These are phyloP conservation scores for Trapa bicornis DNA, from an alignment of 345 rosid species.

Conservation along the genomic window DNA sequence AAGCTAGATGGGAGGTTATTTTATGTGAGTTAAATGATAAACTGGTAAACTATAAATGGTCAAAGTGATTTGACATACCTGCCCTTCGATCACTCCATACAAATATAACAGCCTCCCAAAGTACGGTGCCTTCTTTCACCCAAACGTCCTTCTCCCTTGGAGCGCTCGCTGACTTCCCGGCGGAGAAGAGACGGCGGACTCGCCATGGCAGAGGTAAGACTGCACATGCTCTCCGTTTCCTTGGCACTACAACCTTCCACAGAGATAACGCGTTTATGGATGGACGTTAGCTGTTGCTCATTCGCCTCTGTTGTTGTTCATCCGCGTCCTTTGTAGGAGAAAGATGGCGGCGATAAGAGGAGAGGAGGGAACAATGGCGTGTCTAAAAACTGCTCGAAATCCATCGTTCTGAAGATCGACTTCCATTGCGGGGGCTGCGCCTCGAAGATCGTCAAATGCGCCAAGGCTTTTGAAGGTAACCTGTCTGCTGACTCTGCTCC, in stretches of 20 bases:
- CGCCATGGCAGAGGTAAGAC: slow-evolving; percentile 13
- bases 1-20: slow-evolving; percentile 26
- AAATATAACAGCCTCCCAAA: neutral
- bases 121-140: neutral
- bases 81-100: neutral
- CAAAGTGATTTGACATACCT: neutral
- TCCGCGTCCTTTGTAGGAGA: neutral
- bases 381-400: slow-evolving; percentile 6
- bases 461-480: slow-evolving; percentile 24
- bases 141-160: too few species aligned
- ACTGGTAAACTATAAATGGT: too few species aligned
- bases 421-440: slow-evolving; percentile 39
- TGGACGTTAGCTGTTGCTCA: neutral
- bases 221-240: neutral
- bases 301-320: neutral
- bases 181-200: neutral
- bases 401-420: slow-evolving; percentile 24
- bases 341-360: slow-evolving; percentile 2
- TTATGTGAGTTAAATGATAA: too few species aligned
- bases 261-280: neutral
- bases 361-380: neutral
- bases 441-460: slow-evolving; percentile 15
- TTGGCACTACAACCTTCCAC: neutral
- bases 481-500: too few species aligned
- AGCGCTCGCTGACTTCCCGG: neutral